phyloP scores from a whole-genome alignment of 2,329 filamentous ascomycete genomes.

The Juglanconis sp. region DNA sequence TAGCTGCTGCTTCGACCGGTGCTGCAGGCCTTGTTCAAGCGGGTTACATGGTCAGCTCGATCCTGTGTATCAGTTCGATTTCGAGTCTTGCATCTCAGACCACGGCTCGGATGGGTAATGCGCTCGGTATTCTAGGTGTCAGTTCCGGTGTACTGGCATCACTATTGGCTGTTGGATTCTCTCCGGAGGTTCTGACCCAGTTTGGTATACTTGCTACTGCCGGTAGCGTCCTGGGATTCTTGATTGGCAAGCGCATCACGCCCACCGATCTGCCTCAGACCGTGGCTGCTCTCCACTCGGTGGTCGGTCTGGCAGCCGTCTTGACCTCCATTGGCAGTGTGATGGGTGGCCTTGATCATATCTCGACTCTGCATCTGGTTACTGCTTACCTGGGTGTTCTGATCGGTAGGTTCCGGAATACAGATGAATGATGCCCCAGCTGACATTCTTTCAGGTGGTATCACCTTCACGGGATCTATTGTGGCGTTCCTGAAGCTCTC shows the following conservation, averaged over 20 bases:
- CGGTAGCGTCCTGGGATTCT: slow-evolving; percentile 64
- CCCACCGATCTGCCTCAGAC: slow-evolving; percentile 87
- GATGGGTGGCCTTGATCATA: slow-evolving; percentile 66
- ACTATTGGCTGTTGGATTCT: slow-evolving; percentile 75
- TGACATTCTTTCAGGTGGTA: slow-evolving; percentile 49
- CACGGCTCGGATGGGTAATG: slow-evolving; percentile 80
- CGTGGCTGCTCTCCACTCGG: slow-evolving; percentile 83
- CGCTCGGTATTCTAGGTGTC: slow-evolving; percentile 83
- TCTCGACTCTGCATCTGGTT: slow-evolving; percentile 77
- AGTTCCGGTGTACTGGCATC: slow-evolving; percentile 80
- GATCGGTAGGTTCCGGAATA: slow-evolving; percentile 52
- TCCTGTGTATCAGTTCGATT: slow-evolving; percentile 82
- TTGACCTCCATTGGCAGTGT: slow-evolving; percentile 86
- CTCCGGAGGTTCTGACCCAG: slow-evolving; percentile 73
- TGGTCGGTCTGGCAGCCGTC: slow-evolving; percentile 85
- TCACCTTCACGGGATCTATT: slow-evolving; percentile 88
- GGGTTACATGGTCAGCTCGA: slow-evolving; percentile 79
- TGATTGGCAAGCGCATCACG: slow-evolving; percentile 83
- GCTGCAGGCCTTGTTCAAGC: slow-evolving; percentile 83
- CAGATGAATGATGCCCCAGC: neutral
- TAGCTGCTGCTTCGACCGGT: slow-evolving; percentile 76
- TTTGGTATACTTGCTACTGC: slow-evolving; percentile 73
- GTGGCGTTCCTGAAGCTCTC: slow-evolving; percentile 87
- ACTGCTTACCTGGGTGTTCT: slow-evolving; percentile 83
- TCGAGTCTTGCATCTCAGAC: slow-evolving; percentile 77